phyloP scores from a whole-genome alignment of 768 basidiomycete genomes.

The Pisolithus orientalis region DNA sequence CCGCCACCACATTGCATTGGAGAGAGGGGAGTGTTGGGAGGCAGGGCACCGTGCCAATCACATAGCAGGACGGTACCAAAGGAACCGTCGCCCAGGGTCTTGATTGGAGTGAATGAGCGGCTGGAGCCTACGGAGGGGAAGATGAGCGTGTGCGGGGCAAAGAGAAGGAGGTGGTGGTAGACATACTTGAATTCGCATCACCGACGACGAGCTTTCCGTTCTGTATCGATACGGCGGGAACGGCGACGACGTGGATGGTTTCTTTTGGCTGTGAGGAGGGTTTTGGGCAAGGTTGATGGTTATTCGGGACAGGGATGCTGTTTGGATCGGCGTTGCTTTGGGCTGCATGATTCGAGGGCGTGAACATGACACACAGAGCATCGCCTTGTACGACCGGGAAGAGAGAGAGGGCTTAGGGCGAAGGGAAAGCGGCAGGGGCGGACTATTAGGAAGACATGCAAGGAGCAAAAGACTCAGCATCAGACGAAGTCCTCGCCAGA shows the following conservation, averaged over 20 bases:
- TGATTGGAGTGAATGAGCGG: constrained; percentile 90
- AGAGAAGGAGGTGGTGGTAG: constrained; percentile 1
- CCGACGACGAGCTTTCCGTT: constrained; percentile 69
- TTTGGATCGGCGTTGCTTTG: constrained; percentile 14
- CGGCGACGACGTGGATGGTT: constrained; percentile 60
- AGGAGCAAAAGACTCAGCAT: constrained; percentile 13
- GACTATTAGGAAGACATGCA: constrained; percentile 11
- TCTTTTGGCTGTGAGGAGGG: constrained; percentile 38
- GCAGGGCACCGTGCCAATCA: constrained; percentile 96
- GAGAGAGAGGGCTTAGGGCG: constrained; percentile 5
- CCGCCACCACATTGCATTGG: constrained; percentile 96
- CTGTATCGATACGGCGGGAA: constrained; percentile 72
- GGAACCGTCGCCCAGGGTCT: constrained; percentile 95
- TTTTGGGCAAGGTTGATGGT: constrained; percentile 9
- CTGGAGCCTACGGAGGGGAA: constrained; percentile 53
- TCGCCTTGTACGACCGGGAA: constrained; percentile 20
- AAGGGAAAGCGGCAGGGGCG: too few relatives aligned
- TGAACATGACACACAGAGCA: constrained; percentile 31
- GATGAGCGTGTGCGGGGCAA: constrained; percentile 6
- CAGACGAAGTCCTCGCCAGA: constrained; percentile 1
- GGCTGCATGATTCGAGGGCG: constrained; percentile 24
- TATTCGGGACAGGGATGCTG: constrained; percentile 23
- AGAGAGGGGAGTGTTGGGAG: constrained; percentile 83
- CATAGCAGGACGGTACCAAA: constrained; percentile 98
- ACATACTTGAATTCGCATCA: constrained; percentile 64